Percentiles rank a stretch among this genome's conserved stretches.
Conservation (phyloP, 2,329 filamentous ascomycete species). For the Phaeosphaeriaceae sp. region DNA sequence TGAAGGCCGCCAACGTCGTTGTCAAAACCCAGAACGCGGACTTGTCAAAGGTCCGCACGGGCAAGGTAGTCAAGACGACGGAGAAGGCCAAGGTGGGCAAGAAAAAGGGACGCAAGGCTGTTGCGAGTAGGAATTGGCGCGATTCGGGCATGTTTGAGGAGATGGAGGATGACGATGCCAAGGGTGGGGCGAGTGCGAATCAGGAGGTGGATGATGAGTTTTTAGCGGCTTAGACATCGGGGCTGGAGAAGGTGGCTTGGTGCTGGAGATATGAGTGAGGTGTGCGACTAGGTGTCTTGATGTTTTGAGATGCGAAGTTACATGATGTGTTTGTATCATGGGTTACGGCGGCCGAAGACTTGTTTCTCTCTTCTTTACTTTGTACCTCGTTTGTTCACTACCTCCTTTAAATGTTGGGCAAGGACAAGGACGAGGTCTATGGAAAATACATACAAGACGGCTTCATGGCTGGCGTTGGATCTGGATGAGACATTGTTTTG, state of each 20-base stretch:
- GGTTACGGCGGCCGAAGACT: not conserved
- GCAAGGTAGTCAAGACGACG: conserved; percentile 27
- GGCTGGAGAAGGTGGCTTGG: not conserved
- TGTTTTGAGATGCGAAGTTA: not conserved
- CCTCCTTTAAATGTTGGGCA: not conserved
- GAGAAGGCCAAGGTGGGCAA: not conserved
- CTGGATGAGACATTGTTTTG: not conserved
- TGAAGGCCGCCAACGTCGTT: conserved; percentile 43
- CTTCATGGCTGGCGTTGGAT: not conserved
- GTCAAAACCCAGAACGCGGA: conserved; percentile 35
- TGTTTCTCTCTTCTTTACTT: not conserved
- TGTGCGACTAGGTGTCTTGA: no score
- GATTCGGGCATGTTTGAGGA: conserved; percentile 46
- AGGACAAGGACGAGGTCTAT: not conserved
- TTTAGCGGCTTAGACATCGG: conserved; percentile 21
- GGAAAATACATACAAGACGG: not conserved
- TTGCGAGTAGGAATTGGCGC: conserved; percentile 34
- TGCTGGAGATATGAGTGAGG: not conserved
- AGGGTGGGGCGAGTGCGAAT: conserved; percentile 14
- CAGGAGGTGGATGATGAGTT: conserved; percentile 20
- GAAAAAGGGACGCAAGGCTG: conserved; percentile 40
- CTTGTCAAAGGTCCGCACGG: conserved; percentile 42
- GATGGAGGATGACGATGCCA: conserved; percentile 11
- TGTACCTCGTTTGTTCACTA: not conserved
- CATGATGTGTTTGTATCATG: not conserved